Evolutionary conservation across 2,329 filamentous ascomycete species (phyloP), one percentile per base, ranked within the genome.

Genomic region (Ophiostoma tasmaniense): DNA sequence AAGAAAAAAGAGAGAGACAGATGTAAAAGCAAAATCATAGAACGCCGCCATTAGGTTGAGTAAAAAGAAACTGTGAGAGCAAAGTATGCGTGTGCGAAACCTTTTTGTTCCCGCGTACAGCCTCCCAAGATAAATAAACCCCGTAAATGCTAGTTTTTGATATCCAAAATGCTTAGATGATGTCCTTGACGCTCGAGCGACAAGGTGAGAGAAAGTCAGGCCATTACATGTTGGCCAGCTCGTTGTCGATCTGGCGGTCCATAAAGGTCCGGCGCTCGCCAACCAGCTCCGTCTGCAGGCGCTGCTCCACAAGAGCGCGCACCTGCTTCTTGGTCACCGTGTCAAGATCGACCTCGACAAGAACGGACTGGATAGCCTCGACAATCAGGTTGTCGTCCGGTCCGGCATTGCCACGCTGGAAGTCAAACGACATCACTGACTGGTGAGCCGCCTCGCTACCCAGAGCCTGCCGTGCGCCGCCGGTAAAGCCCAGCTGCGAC

Each of bases 261-360:
- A 98, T 87, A 81, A 96, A 98, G 20, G 89, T 88, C 77, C 90
- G 88, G 78, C 92, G 89, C 79, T 97, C 93, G 28, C 93, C 93
- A 0, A 86, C 84, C 70, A 98, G 84, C 77, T 97, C 93, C 4
- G 91, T 94, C 81, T 97, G 94, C 71, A 99, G 80, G 75, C 93
- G 87, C 81, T 97, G 93, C 81, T 99, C 95, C 14, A 97, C 93
- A 62, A 98, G 84, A 3, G 91, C 93, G 66, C 91, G 86, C 69
- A 95, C 90, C 81, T 98, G 94, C 82, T 99, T 99, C 88, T 98
- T 99, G 7, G 95, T 99, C 65, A 98, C 92, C n/a, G 86, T 94
- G 77, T 99, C 95, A 59, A 99, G 83, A 78, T 99, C 94, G 0
- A 97, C 93, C 75, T 97, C 94, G 20, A 84, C 81, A 71, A 99